These are phyloP conservation scores for Phaseolus coccineus DNA, from an alignment of 331 rosid species.

Conservation along the genomic window DNA sequence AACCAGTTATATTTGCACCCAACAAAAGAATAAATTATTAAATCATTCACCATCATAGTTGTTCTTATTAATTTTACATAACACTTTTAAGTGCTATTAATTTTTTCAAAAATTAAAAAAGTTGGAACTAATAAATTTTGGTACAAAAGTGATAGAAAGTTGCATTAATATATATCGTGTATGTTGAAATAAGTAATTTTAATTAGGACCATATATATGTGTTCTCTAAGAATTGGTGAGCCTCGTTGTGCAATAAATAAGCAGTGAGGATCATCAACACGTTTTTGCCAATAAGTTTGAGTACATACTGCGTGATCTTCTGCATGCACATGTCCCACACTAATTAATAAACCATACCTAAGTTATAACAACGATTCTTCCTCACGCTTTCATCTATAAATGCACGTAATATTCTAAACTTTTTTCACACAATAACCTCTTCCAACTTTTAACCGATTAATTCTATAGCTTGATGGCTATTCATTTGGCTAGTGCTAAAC, in stretches of 20 bases:
- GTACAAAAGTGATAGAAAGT: too few relatives aligned
- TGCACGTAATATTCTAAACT: neutral
- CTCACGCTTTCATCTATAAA: conserved; percentile 31
- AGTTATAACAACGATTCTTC: neutral
- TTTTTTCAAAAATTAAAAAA: too few relatives aligned
- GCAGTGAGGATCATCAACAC: conserved; percentile 5
- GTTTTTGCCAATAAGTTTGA: conserved; percentile 26
- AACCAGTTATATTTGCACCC: neutral
- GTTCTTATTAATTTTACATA: too few relatives aligned
- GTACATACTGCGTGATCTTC: conserved; percentile 48
- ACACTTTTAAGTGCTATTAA: too few relatives aligned
- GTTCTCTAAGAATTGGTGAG: conserved; percentile 9
- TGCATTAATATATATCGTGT: neutral
- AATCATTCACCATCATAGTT: too few relatives aligned
- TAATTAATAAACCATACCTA: neutral
- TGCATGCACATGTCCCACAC: conserved; percentile 29
- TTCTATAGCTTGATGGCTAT: conserved; percentile 39
- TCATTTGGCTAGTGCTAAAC: conserved; percentile 45
- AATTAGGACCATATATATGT: neutral
- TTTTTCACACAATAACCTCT: conserved; percentile 4
- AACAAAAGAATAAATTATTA: neutral
- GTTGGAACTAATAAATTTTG: too few relatives aligned
- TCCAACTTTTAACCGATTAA: neutral
- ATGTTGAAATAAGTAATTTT: neutral
- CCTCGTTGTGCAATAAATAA: neutral